Conservation (phyloP, 257 asterid genomes). For the Ilex asprella region DNA sequence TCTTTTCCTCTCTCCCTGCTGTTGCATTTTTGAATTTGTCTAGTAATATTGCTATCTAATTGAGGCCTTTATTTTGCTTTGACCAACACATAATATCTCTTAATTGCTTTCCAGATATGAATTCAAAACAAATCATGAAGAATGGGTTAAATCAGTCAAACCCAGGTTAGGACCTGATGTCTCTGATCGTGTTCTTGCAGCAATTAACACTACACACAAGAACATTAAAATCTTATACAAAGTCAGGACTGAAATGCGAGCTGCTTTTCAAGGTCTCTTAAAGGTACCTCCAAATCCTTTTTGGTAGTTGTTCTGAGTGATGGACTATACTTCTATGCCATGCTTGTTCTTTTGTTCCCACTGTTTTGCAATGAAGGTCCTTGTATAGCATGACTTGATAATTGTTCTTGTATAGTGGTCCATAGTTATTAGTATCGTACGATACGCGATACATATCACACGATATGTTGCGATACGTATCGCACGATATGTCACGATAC, state of each 20-base stretch:
- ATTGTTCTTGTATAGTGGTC: too few relatives aligned
- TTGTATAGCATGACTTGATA: too few relatives aligned
- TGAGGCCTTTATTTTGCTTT: constrained; percentile 13
- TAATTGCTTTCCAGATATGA: constrained; percentile 55
- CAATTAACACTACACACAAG: constrained; percentile 48
- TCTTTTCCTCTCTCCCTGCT: constrained; percentile 1
- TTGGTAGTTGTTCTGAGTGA: neutral
- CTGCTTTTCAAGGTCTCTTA: constrained; percentile 58
- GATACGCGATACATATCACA: too few relatives aligned
- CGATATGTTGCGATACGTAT: too few relatives aligned
- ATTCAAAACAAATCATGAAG: constrained; percentile 83
- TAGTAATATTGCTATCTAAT: neutral
- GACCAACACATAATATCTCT: constrained; percentile 1
- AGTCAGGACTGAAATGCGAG: constrained; percentile 77
- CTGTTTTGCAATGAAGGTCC: too few relatives aligned
- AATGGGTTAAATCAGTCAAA: constrained; percentile 71
- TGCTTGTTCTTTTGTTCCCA: too few relatives aligned
- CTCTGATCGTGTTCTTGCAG: constrained; percentile 50
- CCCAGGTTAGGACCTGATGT: constrained; percentile 54
- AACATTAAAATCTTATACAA: constrained; percentile 67
- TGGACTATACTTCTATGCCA: neutral
- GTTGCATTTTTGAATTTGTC: neutral
- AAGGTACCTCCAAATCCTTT: constrained; percentile 42
- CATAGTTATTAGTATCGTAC: too few relatives aligned
- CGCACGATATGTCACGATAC: too few relatives aligned